Evolutionary conservation across 2,329 filamentous ascomycete species (phyloP).

Genomic region (Xylaria arbuscula): DNA sequence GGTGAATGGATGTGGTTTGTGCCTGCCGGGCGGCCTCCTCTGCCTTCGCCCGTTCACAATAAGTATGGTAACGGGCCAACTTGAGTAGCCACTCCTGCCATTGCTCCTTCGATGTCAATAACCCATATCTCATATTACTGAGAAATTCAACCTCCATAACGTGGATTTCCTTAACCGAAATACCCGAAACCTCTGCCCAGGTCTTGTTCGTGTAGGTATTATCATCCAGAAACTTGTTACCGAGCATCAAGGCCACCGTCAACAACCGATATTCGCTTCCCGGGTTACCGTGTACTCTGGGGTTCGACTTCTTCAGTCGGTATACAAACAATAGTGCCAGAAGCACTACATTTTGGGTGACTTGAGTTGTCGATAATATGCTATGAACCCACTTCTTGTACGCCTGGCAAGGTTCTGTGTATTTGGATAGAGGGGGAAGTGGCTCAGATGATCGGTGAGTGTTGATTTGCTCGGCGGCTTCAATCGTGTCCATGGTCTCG

Average conservation of each 20-base stretch:
- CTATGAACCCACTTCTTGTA: slow-evolving; percentile 95
- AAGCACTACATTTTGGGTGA: slow-evolving; percentile 94
- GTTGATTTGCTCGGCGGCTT: slow-evolving; percentile 74
- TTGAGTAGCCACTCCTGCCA: slow-evolving; percentile 91
- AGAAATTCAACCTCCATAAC: slow-evolving; percentile 99
- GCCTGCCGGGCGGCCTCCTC: slow-evolving; percentile 50
- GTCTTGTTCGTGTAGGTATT: slow-evolving; percentile 99
- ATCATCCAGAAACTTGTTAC: slow-evolving; percentile 98
- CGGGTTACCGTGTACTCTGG: slow-evolving; percentile 86
- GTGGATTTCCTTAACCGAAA: slow-evolving; percentile 93
- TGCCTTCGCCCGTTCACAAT: slow-evolving; percentile 76
- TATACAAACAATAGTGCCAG: slow-evolving; percentile 93
- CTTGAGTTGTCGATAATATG: slow-evolving; percentile 92
- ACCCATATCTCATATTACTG: slow-evolving; percentile 96
- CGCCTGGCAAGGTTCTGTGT: slow-evolving; percentile 80
- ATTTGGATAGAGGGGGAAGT: slow-evolving; percentile 67
- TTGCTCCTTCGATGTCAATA: slow-evolving; percentile 85
- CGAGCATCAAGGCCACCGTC: slow-evolving; percentile 95
- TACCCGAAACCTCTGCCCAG: slow-evolving; percentile 97
- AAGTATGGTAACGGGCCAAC: slow-evolving; percentile 83
- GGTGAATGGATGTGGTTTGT: slow-evolving; percentile 50
- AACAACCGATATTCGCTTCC: slow-evolving; percentile 94
- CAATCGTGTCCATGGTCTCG: slow-evolving; percentile 83
- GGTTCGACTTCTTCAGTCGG: slow-evolving; percentile 89
- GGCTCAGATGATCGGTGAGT: slow-evolving; percentile 52